Base-by-base conservation (phyloP, 179 eudicot genomes). In the Spergularia azorica region DNA sequence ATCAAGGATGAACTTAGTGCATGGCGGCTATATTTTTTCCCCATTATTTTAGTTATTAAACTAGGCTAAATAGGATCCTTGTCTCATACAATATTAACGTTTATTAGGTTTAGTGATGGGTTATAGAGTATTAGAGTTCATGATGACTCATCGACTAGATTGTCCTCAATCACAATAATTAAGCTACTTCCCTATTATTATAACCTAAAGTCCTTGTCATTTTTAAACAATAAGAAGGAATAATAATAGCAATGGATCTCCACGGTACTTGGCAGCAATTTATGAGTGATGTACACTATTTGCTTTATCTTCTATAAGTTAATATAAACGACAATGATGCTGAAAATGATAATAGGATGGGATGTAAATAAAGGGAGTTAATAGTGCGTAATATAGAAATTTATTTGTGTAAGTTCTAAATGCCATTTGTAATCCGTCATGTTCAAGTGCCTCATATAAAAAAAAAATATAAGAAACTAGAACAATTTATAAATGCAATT, bases 61-160 rank as follows among this genome's bases (percentile, higher is more conserved):
- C 80, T 61, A 60, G 20, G 48, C 55, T 38, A 38, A 57, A 62
- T 60, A 72, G 52, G 67, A 62, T 63, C 20, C 67, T 12, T 74
- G 73, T 63, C 71, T 26, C 63, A 43, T 63, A 48, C 12, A 18
- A 18, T 2, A 14, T 55, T 38, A 51, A 80, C 17, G 36, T 57
- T 69, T 55, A 64, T 71, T 80, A 76, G 77, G 79, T 54, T 80
- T 75, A 77, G 80, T 71, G 71, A 67, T 76, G 70, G 67, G 67
- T 63, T 69, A 5, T 77, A 78, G 80, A 74, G 77, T 63, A 63
- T 38, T 9, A 60, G 63, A 67, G 51, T 74, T 77, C 32, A 26
- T 26, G 15, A 78, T 80, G 86, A 85, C 71, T 85, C 84, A 78
- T 72, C 67, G 51, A 15, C 14, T 79, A 13, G 9, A 75, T 76